phyloP scores from a whole-genome alignment of 225 moss, liverwort and hornwort genomes.

The Bryoerythrophyllum caledonicum region DNA sequence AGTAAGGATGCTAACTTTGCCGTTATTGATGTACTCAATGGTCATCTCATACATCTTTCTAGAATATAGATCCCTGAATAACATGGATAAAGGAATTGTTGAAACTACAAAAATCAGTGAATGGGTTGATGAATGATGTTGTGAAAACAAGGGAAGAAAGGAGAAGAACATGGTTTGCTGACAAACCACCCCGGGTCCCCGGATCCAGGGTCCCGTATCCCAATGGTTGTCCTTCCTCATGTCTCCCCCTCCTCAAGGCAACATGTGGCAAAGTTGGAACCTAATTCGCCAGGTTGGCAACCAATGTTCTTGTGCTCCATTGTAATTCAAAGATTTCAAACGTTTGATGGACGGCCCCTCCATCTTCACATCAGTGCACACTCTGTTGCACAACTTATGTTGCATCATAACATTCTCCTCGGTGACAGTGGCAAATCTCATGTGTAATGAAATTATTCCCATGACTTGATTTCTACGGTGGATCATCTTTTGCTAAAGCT shows the following conservation, averaged over 20 bases:
- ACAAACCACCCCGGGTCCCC: neutral
- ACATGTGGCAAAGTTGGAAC: neutral
- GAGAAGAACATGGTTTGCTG: slow-evolving; percentile 18
- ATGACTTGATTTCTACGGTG: too few species aligned
- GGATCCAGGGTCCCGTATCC: neutral
- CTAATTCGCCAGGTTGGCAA: slow-evolving; percentile 13
- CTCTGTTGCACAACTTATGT: neutral
- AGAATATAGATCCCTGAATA: too few species aligned
- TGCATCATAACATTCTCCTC: neutral
- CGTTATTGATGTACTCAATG: too few species aligned
- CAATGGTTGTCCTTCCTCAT: neutral
- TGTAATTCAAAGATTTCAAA: neutral
- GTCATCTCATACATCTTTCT: too few species aligned
- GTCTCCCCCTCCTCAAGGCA: neutral
- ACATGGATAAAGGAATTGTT: too few species aligned
- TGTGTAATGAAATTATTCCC: too few species aligned
- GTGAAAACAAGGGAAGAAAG: neutral
- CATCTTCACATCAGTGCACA: neutral
- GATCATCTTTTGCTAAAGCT: too few species aligned
- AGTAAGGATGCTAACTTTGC: too few species aligned
- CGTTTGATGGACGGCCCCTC: neutral
- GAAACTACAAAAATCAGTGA: too few species aligned
- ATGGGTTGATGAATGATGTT: neutral
- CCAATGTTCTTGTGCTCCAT: neutral
- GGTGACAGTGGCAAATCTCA: too few species aligned